Percentiles rank a stretch among this genome's conserved stretches.
Evolutionary conservation across 306 rosid genomes (phyloP).

Genomic region (Argentina anserina): DNA sequence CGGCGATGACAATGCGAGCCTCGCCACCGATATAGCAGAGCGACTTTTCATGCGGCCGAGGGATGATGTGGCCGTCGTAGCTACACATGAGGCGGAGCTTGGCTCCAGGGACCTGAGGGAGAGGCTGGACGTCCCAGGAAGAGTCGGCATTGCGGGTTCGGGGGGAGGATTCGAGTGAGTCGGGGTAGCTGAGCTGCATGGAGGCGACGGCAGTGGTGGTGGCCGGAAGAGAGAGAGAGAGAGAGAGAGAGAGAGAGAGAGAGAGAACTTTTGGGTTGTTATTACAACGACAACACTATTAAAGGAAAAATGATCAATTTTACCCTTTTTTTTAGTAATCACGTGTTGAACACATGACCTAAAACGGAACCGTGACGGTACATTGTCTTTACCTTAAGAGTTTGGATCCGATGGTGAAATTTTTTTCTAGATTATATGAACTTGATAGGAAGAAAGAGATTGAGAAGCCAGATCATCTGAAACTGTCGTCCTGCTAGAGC

Average conservation of each 20-base stretch:
- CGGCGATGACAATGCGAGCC: constrained; percentile 74
- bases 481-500: background rate
- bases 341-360: no score
- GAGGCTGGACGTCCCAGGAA: constrained; percentile 43
- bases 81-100: constrained; percentile 96
- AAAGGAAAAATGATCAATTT: no score
- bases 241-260: background rate
- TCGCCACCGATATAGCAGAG: constrained; percentile 93
- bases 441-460: background rate
- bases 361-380: no score
- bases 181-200: constrained; percentile 39
- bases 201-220: background rate
- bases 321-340: no score
- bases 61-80: constrained; percentile 94
- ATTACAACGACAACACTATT: no score
- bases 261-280: background rate
- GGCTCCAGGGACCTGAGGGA: constrained; percentile 55
- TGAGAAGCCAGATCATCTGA: background rate
- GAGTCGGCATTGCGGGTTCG: constrained; percentile 53
- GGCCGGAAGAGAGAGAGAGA: background rate
- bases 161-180: constrained; percentile 58
- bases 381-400: no score
- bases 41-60: constrained; percentile 88
- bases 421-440: no score
- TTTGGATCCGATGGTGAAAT: no score